These are phyloP conservation scores for Umbilicus rupestris DNA, from an alignment of 164 flowering plant genomes.

Conservation along the genomic window DNA sequence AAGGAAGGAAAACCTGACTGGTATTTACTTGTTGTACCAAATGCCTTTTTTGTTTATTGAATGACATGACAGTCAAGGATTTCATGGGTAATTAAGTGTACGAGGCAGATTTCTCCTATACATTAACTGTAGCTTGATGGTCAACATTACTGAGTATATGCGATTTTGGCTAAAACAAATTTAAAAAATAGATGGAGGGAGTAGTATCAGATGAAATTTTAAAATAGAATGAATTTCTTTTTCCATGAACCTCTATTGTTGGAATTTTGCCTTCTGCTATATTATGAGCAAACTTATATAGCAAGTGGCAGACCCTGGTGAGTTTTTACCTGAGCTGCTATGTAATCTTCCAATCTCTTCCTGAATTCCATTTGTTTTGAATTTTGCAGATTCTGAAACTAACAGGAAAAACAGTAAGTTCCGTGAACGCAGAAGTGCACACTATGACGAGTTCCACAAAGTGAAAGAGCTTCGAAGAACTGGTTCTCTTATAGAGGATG, in stretches of 20 bases:
- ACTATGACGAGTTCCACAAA: constrained; percentile 78
- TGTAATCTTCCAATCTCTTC: not conserved
- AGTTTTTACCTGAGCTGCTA: not conserved
- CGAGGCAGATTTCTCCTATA: not conserved
- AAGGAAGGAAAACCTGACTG: not conserved
- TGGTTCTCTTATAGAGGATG: constrained; percentile 51
- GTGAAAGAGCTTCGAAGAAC: constrained; percentile 59
- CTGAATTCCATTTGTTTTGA: not conserved
- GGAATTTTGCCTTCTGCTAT: not conserved
- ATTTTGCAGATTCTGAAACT: constrained; percentile 27
- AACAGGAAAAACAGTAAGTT: constrained; percentile 41
- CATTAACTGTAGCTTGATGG: not conserved
- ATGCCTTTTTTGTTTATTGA: not conserved
- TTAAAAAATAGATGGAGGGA: not conserved
- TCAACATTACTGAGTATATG: not conserved
- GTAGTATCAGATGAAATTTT: not conserved
- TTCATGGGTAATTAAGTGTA: not conserved
- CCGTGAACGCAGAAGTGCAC: constrained; percentile 69
- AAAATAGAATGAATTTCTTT: not conserved
- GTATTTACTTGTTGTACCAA: not conserved
- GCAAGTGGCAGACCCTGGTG: not conserved
- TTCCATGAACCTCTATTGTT: not conserved
- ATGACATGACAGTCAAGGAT: not conserved
- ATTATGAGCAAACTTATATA: not conserved
- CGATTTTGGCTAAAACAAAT: not conserved